These are phyloP conservation scores for Gillenia trifoliata DNA, from an alignment of 306 rosid species.

Conservation along the genomic window DNA sequence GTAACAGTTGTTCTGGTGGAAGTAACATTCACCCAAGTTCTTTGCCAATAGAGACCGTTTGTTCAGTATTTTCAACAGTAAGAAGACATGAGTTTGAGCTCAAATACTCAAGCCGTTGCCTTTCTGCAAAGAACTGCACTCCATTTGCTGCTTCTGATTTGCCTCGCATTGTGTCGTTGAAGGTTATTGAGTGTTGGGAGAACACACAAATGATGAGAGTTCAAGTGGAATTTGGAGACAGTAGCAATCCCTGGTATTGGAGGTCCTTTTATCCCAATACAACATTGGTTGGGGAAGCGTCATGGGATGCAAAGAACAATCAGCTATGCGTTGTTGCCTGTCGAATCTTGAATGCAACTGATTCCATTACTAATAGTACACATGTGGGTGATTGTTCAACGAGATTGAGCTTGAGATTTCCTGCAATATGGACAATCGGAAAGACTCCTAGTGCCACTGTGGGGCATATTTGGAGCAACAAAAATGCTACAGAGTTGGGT, in stretches of 20 bases:
- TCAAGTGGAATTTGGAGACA: conserved; percentile 19
- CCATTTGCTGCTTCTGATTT: conserved; percentile 26
- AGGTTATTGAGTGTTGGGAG: conserved; percentile 21
- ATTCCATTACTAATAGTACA: conserved; percentile 21
- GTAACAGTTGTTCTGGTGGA: not conserved
- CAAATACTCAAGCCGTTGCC: conserved; percentile 37
- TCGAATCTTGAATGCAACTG: conserved; percentile 11
- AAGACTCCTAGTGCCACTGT: conserved; percentile 11
- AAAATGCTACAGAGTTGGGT: conserved; percentile 16
- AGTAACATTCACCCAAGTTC: conserved; percentile 13
- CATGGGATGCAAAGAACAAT: conserved; percentile 43
- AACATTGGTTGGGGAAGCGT: conserved; percentile 45
- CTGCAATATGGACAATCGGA: conserved; percentile 42
- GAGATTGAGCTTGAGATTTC: conserved; percentile 33
- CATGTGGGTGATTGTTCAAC: conserved; percentile 43
- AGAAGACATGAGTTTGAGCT: conserved; percentile 13
- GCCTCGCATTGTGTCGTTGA: conserved; percentile 32
- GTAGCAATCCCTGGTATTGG: not conserved
- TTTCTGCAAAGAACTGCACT: conserved; percentile 37
- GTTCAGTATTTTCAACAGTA: conserved; percentile 12
- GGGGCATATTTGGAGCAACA: conserved; percentile 53
- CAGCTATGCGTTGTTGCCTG: conserved; percentile 33
- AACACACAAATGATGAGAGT: conserved; percentile 17
- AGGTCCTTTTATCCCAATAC: conserved; percentile 23
- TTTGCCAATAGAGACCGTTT: conserved; percentile 10